phyloP scores from a whole-genome alignment of 2,329 filamentous ascomycete species.

The Exophiala bonariae region DNA sequence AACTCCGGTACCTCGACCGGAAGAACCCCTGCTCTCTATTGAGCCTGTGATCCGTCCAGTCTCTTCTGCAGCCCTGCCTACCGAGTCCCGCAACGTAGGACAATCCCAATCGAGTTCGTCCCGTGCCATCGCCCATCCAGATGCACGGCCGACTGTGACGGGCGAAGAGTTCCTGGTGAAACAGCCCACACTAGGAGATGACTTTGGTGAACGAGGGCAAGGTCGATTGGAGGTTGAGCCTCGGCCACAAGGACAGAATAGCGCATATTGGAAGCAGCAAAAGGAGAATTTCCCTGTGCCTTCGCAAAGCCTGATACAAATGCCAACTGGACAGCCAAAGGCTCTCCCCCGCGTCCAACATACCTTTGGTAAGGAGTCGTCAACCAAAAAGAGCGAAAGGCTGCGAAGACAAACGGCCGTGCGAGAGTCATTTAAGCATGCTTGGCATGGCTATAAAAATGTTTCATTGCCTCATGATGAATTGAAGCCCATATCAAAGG shows the following conservation, averaged over 20 bases:
- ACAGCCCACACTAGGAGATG: slow-evolving; percentile 21
- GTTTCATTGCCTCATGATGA: slow-evolving; percentile 87
- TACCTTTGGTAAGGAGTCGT: slow-evolving; percentile 66
- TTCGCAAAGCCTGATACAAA: slow-evolving; percentile 66
- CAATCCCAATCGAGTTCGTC: not conserved
- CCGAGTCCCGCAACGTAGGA: slow-evolving; percentile 1
- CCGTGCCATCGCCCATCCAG: not conserved
- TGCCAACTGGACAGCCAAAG: slow-evolving; percentile 72
- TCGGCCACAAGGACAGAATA: slow-evolving; percentile 17
- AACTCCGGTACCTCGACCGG: slow-evolving; percentile 4
- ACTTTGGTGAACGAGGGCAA: slow-evolving; percentile 34
- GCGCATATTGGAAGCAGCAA: slow-evolving; percentile 67
- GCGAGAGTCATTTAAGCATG: slow-evolving; percentile 71
- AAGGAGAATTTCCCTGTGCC: slow-evolving; percentile 77
- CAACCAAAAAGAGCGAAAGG: slow-evolving; percentile 61
- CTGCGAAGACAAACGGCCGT: slow-evolving; percentile 65
- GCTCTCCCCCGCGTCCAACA: slow-evolving; percentile 76
- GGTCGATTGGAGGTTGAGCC: slow-evolving; percentile 34
- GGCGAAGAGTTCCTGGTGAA: slow-evolving; percentile 24
- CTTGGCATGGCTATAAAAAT: slow-evolving; percentile 79
- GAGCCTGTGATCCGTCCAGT: not conserved
- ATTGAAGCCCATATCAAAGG: slow-evolving; percentile 69
- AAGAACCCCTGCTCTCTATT: slow-evolving; percentile 1
- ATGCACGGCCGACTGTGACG: slow-evolving; percentile 14
- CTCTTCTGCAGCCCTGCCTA: not conserved